These are phyloP conservation scores for Tephrocybe sp. DNA, from an alignment of 768 basidiomycete genomes.

Conservation along the genomic window DNA sequence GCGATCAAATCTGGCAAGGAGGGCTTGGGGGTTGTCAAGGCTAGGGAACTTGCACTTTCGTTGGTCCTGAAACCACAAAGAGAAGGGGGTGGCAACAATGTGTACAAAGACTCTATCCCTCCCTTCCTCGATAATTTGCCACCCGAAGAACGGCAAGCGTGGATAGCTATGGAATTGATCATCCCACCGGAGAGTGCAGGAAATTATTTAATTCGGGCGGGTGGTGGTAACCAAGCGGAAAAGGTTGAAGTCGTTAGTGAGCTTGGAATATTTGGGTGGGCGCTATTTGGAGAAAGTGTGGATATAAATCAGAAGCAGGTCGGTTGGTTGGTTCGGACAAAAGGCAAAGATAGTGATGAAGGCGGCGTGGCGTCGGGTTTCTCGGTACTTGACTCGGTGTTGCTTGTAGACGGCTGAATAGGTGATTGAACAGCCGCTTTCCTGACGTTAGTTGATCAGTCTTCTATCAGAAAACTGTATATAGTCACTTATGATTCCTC, in stretches of 20 bases:
- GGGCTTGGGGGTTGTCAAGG: slow-evolving; percentile 47
- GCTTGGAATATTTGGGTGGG: slow-evolving; percentile 90
- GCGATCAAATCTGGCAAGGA: slow-evolving; percentile 29
- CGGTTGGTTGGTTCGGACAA: slow-evolving; percentile 88
- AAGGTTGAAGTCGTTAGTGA: slow-evolving; percentile 81
- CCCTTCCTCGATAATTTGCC: slow-evolving; percentile 67
- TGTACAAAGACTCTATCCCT: slow-evolving; percentile 85
- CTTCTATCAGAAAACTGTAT: neutral
- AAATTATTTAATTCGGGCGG: slow-evolving; percentile 79
- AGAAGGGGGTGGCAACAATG: slow-evolving; percentile 98
- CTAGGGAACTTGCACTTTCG: slow-evolving; percentile 45
- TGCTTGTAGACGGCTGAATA: slow-evolving; percentile 48
- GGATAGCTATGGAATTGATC: slow-evolving; percentile 97
- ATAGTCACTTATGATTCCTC: too few species aligned
- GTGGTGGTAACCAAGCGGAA: slow-evolving; percentile 45
- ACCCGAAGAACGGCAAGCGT: slow-evolving; percentile 67
- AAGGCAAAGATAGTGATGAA: slow-evolving; percentile 88
- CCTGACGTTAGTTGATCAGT: neutral
- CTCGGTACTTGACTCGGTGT: slow-evolving; percentile 70
- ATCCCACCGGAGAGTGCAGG: slow-evolving; percentile 64
- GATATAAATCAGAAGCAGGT: slow-evolving; percentile 60
- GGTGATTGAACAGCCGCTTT: neutral
- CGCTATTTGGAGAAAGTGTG: slow-evolving; percentile 61
- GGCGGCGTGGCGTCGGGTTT: slow-evolving; percentile 88
- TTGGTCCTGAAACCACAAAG: slow-evolving; percentile 95